Evolutionary conservation across 257 asterid species (phyloP).

Genomic region (Solanum appendiculatum): DNA sequence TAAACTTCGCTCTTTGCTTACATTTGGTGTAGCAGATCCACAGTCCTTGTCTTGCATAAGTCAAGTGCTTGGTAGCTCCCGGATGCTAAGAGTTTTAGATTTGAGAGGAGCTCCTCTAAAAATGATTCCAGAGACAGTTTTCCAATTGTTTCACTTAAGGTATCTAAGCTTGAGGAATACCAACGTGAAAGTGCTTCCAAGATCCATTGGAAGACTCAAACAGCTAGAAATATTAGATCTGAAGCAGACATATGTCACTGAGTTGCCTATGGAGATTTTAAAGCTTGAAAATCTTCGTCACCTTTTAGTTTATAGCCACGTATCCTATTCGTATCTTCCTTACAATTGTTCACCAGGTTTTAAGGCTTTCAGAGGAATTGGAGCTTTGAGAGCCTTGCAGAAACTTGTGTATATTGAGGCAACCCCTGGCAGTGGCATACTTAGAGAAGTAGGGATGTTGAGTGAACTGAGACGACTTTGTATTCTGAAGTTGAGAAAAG

Average conservation of each 20-base stretch:
- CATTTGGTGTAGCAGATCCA: slow-evolving; percentile 4
- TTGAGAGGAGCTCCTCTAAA: slow-evolving; percentile 14
- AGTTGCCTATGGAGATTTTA: slow-evolving; percentile 22
- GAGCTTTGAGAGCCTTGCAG: slow-evolving; percentile 12
- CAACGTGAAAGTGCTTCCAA: slow-evolving; percentile 6
- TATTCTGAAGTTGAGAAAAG: slow-evolving; percentile 17
- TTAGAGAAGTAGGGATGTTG: slow-evolving; percentile 12
- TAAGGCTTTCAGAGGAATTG: slow-evolving; percentile 20
- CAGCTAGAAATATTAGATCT: slow-evolving; percentile 27
- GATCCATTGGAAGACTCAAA: slow-evolving; percentile 15
- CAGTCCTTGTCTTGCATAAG: slow-evolving; percentile 4
- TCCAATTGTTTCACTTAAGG: slow-evolving; percentile 8
- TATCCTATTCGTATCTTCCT: slow-evolving; percentile 4
- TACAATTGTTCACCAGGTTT: slow-evolving; percentile 20
- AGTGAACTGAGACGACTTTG: slow-evolving; percentile 14
- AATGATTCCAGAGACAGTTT: slow-evolving; percentile 9
- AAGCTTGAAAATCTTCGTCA: slow-evolving; percentile 19
- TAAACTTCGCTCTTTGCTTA: slow-evolving; percentile 16
- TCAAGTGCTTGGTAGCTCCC: slow-evolving; percentile 3
- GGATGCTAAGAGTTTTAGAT: slow-evolving; percentile 18
- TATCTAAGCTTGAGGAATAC: slow-evolving; percentile 24
- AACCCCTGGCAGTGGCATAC: background rate
- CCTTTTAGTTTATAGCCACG: slow-evolving; percentile 15
- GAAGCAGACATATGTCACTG: slow-evolving; percentile 14
- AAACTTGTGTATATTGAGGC: slow-evolving; percentile 17